Evolutionary conservation across 2,329 filamentous ascomycete species (phyloP), one percentile per base, ranked within the genome.

Genomic region (Trichoderma sp.): DNA sequence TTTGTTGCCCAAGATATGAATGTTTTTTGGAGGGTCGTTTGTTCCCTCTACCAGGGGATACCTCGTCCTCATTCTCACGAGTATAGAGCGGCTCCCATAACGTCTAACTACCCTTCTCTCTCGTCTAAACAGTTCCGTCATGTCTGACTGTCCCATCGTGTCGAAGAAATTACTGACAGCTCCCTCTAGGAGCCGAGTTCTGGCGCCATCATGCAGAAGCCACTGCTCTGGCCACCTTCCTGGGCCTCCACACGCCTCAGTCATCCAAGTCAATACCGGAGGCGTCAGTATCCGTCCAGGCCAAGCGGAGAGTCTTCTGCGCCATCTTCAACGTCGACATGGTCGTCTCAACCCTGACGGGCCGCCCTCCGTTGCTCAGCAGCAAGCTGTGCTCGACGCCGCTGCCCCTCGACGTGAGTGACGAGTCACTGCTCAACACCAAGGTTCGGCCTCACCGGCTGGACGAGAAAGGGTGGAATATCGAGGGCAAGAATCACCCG

Each of bases 391-490:
- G 59, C 7, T 67, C 66, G 17, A 63, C 63, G 4, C 57, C 57
- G 5, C 9, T 66, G 34, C 66, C 66, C 3, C 63, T 67, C 5
- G 66, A 67, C 28, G 15, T 67, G 7, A 39, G 44, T 7, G 58
- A 67, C 17, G 57, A 60, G 21, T 50, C 45, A 7, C 44, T 67
- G 15, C n/a, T 67, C 2, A 48, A 63, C 6, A 7, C 24, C 10
- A 39, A 39, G 15, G 41, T 50, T 43, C 44, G 28, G 6, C 45
- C 57, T n/a, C 41, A 58, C 41, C 43, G 30, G 19, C 14, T 67
- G 28, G 63, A 67, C 19, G 39, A 58, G 12, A 15, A 66, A 0
- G 66, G 66, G n/a, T 67, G 66, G 66, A 67, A 66, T 5, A 55
- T 45, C 2, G 45, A 63, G 21, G 63, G 63, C 7, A 43, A 52